Evolutionary conservation across 306 rosid species (phyloP).

Genomic region (Medicago truncatula): DNA sequence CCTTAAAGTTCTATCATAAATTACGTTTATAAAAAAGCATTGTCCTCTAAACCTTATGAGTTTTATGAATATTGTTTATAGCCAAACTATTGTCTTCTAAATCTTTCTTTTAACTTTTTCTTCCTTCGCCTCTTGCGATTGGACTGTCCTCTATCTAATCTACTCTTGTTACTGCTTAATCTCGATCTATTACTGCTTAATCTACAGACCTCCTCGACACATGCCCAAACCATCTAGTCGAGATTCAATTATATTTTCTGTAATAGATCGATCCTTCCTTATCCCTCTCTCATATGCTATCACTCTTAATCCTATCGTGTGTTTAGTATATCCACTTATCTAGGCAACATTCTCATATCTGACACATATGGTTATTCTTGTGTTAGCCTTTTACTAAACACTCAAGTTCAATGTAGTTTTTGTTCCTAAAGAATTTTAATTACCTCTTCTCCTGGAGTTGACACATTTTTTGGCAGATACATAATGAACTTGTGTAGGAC

Average conservation of each 20-base stretch:
- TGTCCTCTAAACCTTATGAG: not conserved
- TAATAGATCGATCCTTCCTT: too few species aligned
- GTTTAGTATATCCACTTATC: too few species aligned
- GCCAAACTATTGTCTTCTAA: not conserved
- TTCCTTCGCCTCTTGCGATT: not conserved
- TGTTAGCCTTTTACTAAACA: too few species aligned
- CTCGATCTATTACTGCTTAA: not conserved
- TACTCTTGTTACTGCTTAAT: not conserved
- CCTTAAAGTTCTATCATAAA: not conserved
- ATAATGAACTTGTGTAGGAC: not conserved
- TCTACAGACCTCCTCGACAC: not conserved
- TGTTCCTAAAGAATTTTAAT: not conserved
- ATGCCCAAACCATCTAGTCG: too few species aligned
- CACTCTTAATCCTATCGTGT: too few species aligned
- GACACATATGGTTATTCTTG: too few species aligned
- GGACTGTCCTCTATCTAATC: not conserved
- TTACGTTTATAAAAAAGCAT: not conserved
- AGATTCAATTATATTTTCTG: too few species aligned
- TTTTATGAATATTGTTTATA: not conserved
- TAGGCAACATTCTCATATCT: too few species aligned
- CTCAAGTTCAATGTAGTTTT: not conserved
- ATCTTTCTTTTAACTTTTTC: not conserved
- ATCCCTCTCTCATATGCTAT: too few species aligned
- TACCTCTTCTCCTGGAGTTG: too few species aligned
- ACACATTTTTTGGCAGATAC: too few species aligned